Evolutionary conservation across 805 yeast genomes (phyloP), one percentile per base, ranked within the genome.

Genomic region (Candida railenensis): DNA sequence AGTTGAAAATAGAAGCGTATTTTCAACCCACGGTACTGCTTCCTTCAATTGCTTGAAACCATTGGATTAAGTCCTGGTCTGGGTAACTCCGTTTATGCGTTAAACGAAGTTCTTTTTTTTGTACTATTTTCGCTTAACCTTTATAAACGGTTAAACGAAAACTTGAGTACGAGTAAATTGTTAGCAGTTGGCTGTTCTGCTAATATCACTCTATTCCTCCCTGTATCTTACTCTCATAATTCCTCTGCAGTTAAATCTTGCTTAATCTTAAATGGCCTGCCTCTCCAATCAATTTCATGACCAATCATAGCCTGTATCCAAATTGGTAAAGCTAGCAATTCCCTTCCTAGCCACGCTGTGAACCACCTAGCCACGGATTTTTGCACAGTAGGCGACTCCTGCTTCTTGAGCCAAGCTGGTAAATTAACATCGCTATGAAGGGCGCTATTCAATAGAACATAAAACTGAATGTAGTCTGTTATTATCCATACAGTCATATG

Each of bases 291-390:
- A 34, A 83, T 82, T 40, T 78, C 76, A 11, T 84, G 82, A 0
- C 96, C 96, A 25, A 73, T 52, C 85, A 89, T 83, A 1, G 96
- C 96, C 22, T 69, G 70, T 2, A 85, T 48, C 97, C 97, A 89
- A 19, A 89, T 80, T 0, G 96, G 96, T 18, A 89, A 66, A 1
- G 96, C 96, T 44, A 88, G 64, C 0, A 74, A 2, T 59, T 89
- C 97, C 44, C 97, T 71, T 32, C 80, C 59, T 0, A 77, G 32
- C 97, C 97, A 89, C 48, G 62, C 55, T 40, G 45, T 51, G 12
- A 55, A 37, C 73, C 76, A 71, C 21, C 50, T 57, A 37, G 41
- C 36, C n/a, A 51, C 45, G 8, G 51, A 30, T 22, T 58, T 53
- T 18, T 49, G 22, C 11, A 54, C 37, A 4, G 61, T 53, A 12